These are phyloP conservation scores for Solanum peruvianum DNA, from an alignment of 257 asterid species.

Conservation along the genomic window DNA sequence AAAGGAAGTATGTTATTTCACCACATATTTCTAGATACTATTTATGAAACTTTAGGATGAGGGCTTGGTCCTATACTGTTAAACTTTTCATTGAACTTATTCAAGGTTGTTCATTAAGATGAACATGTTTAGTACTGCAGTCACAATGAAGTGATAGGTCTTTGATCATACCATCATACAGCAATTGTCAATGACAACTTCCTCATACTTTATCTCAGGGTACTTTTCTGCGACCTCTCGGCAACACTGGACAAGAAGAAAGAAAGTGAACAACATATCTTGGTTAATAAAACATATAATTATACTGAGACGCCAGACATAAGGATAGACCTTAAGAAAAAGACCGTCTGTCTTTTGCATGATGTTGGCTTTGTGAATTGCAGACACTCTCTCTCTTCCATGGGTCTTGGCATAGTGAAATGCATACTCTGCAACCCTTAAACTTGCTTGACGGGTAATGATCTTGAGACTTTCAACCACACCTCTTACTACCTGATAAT, in stretches of 20 bases:
- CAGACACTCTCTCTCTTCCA: conserved; percentile 90
- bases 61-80: neutral
- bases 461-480: conserved; percentile 96
- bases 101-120: neutral
- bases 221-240: conserved; percentile 94
- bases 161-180: conserved; percentile 69
- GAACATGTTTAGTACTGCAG: neutral
- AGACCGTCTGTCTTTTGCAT: conserved; percentile 99
- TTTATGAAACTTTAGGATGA: neutral
- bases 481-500: conserved; percentile 81
- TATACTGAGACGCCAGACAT: neutral
- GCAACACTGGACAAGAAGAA: conserved; percentile 61
- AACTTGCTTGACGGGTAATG: conserved; percentile 90
- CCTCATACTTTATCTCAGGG: conserved; percentile 80
- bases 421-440: conserved; percentile 95
- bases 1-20: neutral
- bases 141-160: neutral
- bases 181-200: conserved; percentile 94
- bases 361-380: conserved; percentile 96
- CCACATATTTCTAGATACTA: neutral
- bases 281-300: neutral
- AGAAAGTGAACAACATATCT: conserved; percentile 12
- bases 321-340: conserved; percentile 69
- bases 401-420: conserved; percentile 87
- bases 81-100: neutral